Conservation (phyloP, 805 yeast genomes). For the Wickerhamiella siamensis region DNA sequence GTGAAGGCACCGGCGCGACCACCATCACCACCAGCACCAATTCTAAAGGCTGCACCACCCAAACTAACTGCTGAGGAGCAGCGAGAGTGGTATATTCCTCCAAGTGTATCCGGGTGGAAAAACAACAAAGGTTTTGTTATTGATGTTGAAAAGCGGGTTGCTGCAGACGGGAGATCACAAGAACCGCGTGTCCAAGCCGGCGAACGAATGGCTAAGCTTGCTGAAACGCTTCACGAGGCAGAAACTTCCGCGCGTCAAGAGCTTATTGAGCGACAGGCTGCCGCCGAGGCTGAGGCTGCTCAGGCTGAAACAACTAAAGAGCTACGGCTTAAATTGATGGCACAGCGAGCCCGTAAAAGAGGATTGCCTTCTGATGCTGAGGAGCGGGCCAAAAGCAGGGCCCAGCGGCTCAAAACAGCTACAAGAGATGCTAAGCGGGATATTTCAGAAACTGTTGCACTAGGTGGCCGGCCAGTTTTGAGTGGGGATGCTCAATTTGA, state of each 20-base stretch:
- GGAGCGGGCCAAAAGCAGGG: slow-evolving; percentile 22
- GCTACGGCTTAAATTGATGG: slow-evolving; percentile 30
- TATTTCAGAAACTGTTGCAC: slow-evolving; percentile 40
- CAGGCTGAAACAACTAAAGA: slow-evolving; percentile 15
- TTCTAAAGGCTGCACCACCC: slow-evolving; percentile 34
- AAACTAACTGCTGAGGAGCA: slow-evolving; percentile 57
- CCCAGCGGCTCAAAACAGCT: slow-evolving; percentile 33
- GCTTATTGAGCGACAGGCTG: slow-evolving; percentile 29
- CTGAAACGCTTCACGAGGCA: slow-evolving; percentile 60
- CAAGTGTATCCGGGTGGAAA: slow-evolving; percentile 90
- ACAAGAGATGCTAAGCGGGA: slow-evolving; percentile 36
- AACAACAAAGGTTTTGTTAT: slow-evolving; percentile 83
- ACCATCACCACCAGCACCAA: slow-evolving; percentile 59
- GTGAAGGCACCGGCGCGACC: slow-evolving; percentile 60
- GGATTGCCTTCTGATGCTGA: slow-evolving; percentile 30
- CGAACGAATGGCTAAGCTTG: slow-evolving; percentile 45
- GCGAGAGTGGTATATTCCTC: slow-evolving; percentile 74
- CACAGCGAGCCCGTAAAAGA: slow-evolving; percentile 28
- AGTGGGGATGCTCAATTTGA: slow-evolving; percentile 38
- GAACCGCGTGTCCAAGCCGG: slow-evolving; percentile 31
- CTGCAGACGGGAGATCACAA: slow-evolving; percentile 32
- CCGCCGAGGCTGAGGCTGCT: neutral
- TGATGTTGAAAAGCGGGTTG: slow-evolving; percentile 62
- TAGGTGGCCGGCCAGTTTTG: slow-evolving; percentile 31
- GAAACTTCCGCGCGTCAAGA: slow-evolving; percentile 47